Evolutionary conservation across 1,284 basidiomycete genomes (phyloP).

Genomic region (Boletus semigastroideus): DNA sequence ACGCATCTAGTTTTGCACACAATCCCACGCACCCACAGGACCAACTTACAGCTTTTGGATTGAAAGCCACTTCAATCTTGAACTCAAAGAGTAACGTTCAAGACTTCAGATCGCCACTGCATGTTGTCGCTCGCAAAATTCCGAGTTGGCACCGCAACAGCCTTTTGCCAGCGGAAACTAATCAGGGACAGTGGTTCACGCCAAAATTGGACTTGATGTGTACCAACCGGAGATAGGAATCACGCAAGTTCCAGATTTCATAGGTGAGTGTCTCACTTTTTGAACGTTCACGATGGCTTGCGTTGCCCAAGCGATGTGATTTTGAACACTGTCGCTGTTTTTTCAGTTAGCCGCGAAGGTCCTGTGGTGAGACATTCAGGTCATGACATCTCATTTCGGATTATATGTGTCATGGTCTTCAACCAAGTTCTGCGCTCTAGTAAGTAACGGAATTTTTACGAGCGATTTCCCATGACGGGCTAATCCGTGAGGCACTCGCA

Average conservation of each 20-base stretch:
- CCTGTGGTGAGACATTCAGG: conserved; percentile 22
- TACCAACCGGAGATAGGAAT: conserved; percentile 5
- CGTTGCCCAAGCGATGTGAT: neutral
- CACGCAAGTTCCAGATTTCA: conserved; percentile 12
- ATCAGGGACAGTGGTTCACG: neutral
- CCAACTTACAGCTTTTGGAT: neutral
- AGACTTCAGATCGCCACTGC: neutral
- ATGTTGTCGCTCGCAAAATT: neutral
- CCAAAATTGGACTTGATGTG: neutral
- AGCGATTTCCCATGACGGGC: neutral
- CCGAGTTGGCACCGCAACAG: neutral
- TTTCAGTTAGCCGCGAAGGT: neutral
- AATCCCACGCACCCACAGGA: conserved; percentile 3
- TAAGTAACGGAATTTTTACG: conserved; percentile 2
- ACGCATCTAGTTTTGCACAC: too few relatives aligned
- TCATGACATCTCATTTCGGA: conserved; percentile 16
- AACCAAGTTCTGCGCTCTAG: conserved; percentile 4
- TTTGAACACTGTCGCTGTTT: neutral
- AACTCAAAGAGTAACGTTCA: conserved; percentile 11
- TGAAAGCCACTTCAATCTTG: neutral
- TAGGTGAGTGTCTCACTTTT: conserved; percentile 19
- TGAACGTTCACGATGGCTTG: neutral
- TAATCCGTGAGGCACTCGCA: neutral
- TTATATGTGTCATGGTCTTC: neutral
- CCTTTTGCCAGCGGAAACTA: neutral